phyloP scores from a whole-genome alignment of 495 filamentous ascomycete genomes.

The Hyaloscypha finlandica region DNA sequence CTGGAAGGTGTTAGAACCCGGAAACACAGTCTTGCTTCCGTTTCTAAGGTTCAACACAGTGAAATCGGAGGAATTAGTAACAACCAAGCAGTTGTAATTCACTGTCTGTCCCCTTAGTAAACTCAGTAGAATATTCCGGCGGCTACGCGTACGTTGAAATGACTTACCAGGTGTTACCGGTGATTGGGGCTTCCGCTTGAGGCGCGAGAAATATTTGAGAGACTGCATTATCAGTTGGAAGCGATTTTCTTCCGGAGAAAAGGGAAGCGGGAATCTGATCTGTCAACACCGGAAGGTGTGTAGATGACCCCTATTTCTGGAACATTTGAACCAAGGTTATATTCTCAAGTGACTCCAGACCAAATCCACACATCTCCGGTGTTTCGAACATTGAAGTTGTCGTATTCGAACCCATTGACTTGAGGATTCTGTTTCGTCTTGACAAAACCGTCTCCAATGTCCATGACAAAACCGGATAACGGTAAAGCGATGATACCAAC shows the following conservation, averaged over 20 bases:
- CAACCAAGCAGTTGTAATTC: slow-evolving; percentile 11
- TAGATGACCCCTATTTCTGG: slow-evolving; percentile 14
- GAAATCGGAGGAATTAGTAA: slow-evolving; percentile 1
- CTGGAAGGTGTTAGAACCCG: too few species aligned
- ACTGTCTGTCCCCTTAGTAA: too few species aligned
- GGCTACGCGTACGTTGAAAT: too few species aligned
- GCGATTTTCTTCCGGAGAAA: slow-evolving; percentile 1
- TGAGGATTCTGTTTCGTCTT: too few species aligned
- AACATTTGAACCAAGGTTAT: not conserved
- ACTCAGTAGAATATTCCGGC: not conserved
- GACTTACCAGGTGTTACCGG: slow-evolving; percentile 1
- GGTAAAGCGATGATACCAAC: too few species aligned
- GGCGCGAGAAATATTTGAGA: slow-evolving; percentile 9
- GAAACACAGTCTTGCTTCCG: not conserved
- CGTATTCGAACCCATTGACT: too few species aligned
- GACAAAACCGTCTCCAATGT: too few species aligned
- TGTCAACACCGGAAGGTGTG: not conserved
- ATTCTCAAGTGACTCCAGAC: too few species aligned
- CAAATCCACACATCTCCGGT: too few species aligned
- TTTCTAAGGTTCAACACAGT: slow-evolving; percentile 3
- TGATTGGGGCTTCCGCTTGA: slow-evolving; percentile 11
- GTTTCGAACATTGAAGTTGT: too few species aligned
- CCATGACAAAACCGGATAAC: too few species aligned
- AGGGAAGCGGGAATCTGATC: not conserved
- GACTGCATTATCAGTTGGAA: slow-evolving; percentile 4